A percentile compares a stretch with the other conserved stretches of the same genome.
Evolutionary conservation across 768 basidiomycete genomes (phyloP).

Genomic region (Stropharia rugosoannulata): DNA sequence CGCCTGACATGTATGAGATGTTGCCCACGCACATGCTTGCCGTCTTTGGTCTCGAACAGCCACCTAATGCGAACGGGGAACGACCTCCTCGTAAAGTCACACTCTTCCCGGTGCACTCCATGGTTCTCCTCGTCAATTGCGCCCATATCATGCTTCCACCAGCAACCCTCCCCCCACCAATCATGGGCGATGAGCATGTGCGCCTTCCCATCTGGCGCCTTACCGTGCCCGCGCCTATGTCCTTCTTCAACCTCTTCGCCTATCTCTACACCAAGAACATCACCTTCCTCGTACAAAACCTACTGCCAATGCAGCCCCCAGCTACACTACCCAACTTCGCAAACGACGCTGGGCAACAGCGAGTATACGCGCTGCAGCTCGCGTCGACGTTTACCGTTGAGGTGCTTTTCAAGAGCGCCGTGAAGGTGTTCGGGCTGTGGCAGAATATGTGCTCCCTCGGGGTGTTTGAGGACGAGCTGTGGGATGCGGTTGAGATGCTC

Average conservation of each 20-base stretch:
- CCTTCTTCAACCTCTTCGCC: constrained; percentile 56
- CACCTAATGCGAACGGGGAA: constrained; percentile 6
- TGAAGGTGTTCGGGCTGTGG: constrained; percentile 66
- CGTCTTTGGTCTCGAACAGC: constrained; percentile 28
- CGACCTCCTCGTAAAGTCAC: constrained; percentile 29
- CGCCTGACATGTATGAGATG: constrained; percentile 30
- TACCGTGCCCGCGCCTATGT: constrained; percentile 58
- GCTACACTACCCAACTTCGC: constrained; percentile 20
- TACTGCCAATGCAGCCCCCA: constrained; percentile 42
- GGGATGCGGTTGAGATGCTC: constrained; percentile 63
- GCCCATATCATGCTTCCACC: constrained; percentile 60
- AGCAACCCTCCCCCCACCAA: constrained; percentile 23
- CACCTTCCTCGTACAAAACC: constrained; percentile 46
- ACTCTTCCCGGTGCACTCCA: constrained; percentile 67
- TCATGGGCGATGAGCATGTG: constrained; percentile 31
- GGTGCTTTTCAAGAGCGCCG: constrained; percentile 47
- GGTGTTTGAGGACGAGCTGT: constrained; percentile 61
- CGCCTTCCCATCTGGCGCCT: constrained; percentile 63
- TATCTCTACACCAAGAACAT: constrained; percentile 69
- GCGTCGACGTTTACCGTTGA: constrained; percentile 41
- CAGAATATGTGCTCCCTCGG: constrained; percentile 71
- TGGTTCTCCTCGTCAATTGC: constrained; percentile 71
- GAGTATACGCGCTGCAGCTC: constrained; percentile 30
- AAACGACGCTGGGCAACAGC: constrained; percentile 17
- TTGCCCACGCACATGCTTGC: constrained; percentile 57